Evolutionary conservation across 129 eudicot genomes (phyloP).

Genomic region (Pseudognaphalium luteoalbum): DNA sequence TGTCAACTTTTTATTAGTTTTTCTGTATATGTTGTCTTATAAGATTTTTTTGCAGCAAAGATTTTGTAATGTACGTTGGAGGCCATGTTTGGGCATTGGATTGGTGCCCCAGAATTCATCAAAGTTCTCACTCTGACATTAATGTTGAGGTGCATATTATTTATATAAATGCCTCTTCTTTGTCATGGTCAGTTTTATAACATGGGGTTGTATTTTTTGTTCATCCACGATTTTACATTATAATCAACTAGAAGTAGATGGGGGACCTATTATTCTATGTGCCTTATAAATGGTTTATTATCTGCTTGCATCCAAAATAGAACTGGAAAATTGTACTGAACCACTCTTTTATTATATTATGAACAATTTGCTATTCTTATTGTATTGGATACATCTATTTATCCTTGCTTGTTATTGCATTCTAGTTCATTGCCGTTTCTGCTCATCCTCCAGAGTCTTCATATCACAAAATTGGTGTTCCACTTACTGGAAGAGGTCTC

Average conservation of each 20-base stretch:
- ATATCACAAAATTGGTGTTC: constrained; percentile 82
- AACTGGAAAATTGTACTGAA: background rate
- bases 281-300: background rate
- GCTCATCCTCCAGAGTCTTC: constrained; percentile 98
- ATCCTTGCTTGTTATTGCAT: constrained; percentile 12
- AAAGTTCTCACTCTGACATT: constrained; percentile 33
- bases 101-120: constrained; percentile 82
- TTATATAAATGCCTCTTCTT: background rate
- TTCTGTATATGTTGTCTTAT: constrained; percentile 29
- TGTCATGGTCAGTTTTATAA: background rate
- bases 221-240: background rate
- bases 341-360: background rate
- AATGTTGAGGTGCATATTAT: constrained; percentile 60
- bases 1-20: constrained; percentile 7
- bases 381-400: constrained; percentile 6
- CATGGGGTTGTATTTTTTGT: background rate
- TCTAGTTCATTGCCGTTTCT: constrained; percentile 88
- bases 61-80: constrained; percentile 83
- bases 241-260: background rate
- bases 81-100: constrained; percentile 91
- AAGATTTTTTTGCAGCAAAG: constrained; percentile 68
- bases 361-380: background rate
- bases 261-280: background rate
- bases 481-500: constrained; percentile 83
- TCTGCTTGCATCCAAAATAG: background rate